These are phyloP conservation scores for Phytopythium oedochilum DNA, from an alignment of 352 stramenopile species.

Conservation along the genomic window DNA sequence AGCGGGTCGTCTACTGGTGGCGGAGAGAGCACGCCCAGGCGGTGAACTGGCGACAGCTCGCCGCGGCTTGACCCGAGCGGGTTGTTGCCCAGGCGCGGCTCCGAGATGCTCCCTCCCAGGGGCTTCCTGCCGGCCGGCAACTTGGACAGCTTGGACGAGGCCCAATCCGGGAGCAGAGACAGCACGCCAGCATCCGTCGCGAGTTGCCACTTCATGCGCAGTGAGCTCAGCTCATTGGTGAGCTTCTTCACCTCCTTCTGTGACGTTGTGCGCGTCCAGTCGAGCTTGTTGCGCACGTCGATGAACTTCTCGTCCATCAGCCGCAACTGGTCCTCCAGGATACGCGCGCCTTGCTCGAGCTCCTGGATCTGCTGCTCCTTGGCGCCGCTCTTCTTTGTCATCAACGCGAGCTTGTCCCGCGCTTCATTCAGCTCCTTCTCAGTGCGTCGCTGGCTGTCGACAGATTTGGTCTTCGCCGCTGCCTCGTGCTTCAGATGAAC, in stretches of 20 bases:
- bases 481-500: slow-evolving; percentile 95
- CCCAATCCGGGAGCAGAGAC: slow-evolving; percentile 42
- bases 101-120: slow-evolving; percentile 45
- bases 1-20: slow-evolving; percentile 26
- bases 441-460: slow-evolving; percentile 63
- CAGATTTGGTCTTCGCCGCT: slow-evolving; percentile 86
- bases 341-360: slow-evolving; percentile 90
- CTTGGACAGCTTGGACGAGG: slow-evolving; percentile 15
- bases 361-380: slow-evolving; percentile 89
- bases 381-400: slow-evolving; percentile 75
- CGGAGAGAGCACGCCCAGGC: background rate
- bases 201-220: slow-evolving; percentile 78
- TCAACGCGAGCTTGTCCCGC: slow-evolving; percentile 43
- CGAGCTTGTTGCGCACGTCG: slow-evolving; percentile 94
- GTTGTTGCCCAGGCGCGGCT: slow-evolving; percentile 34
- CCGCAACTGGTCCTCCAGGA: slow-evolving; percentile 94
- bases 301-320: slow-evolving; percentile 98
- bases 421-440: slow-evolving; percentile 81
- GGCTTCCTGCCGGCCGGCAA: slow-evolving; percentile 27
- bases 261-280: slow-evolving; percentile 88
- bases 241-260: slow-evolving; percentile 82
- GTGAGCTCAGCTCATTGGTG: slow-evolving; percentile 43
- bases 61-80: background rate
- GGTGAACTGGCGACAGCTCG: slow-evolving; percentile 11
- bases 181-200: slow-evolving; percentile 51